Conservation (phyloP, 352 stramenopile species). For the Peronospora tabacina region DNA sequence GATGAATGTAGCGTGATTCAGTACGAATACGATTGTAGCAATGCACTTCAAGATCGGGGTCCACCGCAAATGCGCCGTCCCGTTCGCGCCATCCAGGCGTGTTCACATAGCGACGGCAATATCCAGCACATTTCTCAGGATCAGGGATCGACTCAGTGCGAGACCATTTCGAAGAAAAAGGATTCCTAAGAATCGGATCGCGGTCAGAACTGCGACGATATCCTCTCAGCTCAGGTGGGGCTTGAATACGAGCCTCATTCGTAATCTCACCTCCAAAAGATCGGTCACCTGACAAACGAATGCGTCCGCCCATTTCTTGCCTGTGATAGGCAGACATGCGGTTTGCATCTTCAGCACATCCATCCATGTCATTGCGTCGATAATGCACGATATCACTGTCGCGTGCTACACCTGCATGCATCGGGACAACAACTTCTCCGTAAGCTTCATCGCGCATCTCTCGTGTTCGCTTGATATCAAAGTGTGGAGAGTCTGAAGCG, state of each 20-base stretch:
- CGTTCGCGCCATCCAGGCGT: constrained; percentile 35
- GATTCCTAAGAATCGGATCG: constrained; percentile 18
- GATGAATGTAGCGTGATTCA: constrained; percentile 25
- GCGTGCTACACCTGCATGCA: constrained; percentile 6
- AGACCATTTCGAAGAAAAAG: constrained; percentile 25
- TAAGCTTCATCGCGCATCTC: constrained; percentile 21
- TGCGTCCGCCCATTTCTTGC: constrained; percentile 22
- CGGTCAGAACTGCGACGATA: constrained; percentile 14
- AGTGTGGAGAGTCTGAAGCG: constrained; percentile 21
- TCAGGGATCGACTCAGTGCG: constrained; percentile 2
- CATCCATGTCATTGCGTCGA: constrained; percentile 12
- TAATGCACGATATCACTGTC: constrained; percentile 10
- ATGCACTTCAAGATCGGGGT: constrained; percentile 16
- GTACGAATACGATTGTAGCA: constrained; percentile 14
- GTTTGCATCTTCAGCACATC: constrained; percentile 14
- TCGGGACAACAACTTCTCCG: not conserved
- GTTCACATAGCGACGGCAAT: constrained; percentile 29
- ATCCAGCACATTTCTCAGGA: constrained; percentile 16
- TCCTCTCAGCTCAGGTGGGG: constrained; percentile 14
- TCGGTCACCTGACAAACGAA: constrained; percentile 17
- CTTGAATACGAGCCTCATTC: constrained; percentile 19
- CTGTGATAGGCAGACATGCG: constrained; percentile 19
- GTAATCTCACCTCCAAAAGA: constrained; percentile 14
- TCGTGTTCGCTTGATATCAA: constrained; percentile 28
- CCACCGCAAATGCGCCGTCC: constrained; percentile 15